Base-by-base conservation (phyloP, 306 rosid genomes). In the Hippophae tibetana region DNA sequence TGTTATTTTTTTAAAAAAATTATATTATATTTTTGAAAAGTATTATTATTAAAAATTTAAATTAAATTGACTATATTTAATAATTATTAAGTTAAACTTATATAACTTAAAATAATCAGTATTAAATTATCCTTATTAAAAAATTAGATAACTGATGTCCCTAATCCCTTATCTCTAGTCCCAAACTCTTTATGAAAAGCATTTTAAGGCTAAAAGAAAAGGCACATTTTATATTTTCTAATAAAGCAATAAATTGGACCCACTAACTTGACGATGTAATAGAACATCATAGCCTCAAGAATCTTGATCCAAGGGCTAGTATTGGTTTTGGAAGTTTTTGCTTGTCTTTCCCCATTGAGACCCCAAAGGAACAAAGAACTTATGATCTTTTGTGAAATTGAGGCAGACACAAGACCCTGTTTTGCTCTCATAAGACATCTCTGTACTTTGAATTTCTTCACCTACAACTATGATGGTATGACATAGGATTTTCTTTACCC, bases 361-460 rank as follows among this genome's bases (percentile, higher is more conserved):
- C 76, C 81, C 70, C 54, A 50, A 67, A 63, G 73, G 72, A 74
- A 57, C 72, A 62, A 63, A 71, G 7, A 13, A 10, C 50, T 13
- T 2, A 48, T 54, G 72, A 65, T 43, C 13, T 49, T 82, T 74
- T 69, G 68, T 74, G 77, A 63, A 66, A 76, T 63, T 60, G 69
- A 73, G 82, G 78, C 82, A 83, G 81, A 79, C 83, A 79, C 83
- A 77, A 42, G 53, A 67, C 69, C 69, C 55, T 10, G 6, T 69
- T 75, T 62, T 73, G 49, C 65, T 65, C 65, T 79, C 72, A 70
- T 75, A 70, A 31, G 60, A 75, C 62, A 67, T 56, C 47, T 70
- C 69, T 55, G 66, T 50, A 52, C 65, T 81, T 75, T 72, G 71
- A 81, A 81, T 76, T 70, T 69, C 61, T 42, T 52, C 67, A 49